Evolutionary conservation across 192 early-diverging fungal species (phyloP), one percentile per base, ranked within the genome.

Genomic region (Chytriomyces sp.): DNA sequence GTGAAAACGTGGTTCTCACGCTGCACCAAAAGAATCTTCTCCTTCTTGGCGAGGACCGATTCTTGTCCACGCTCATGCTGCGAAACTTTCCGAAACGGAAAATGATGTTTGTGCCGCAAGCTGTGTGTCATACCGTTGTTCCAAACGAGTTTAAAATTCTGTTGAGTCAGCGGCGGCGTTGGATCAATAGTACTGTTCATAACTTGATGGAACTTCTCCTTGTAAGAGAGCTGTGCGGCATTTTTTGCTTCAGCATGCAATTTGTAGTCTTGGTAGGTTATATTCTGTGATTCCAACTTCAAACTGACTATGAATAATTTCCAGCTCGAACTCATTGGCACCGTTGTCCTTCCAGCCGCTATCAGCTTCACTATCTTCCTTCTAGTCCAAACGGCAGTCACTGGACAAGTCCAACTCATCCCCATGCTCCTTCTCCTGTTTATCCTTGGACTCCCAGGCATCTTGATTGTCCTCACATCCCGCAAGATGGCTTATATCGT

Each of bases 171-270:
- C 89, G 96, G 62, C 89, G 96, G 60, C 90, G 97, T 28, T 97
- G 96, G 96, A 98, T 98, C 82, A 98, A 98, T 85, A 94, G 93
- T 61, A 98, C 97, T 0, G 92, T 98, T 77, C 97, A 98, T 84
- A 98, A 98, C 79, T 82, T 98, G 79, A 77, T 97, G 57, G 96
- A 97, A 80, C 84, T 98, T 66, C 93, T 97, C 43, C 50, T 84
- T 13, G 82, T 98, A 46, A 90, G 92, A 64, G 92, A 96, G 76
- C 87, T 98, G 49, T 98, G 97, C 84, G 97, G 97, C 44, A 97
- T 92, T 0, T 98, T 98, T 84, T 98, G 97, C 79, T 95, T 98
- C 79, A 96, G 94, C 64, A 98, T 89, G 88, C 95, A 96, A 82
- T 85, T 84, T 64, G 69, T 78, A 50, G 77, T 78, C 23, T 62